phyloP scores from a whole-genome alignment of 2,329 filamentous ascomycete species.

The Cercospora zeae-maydis region DNA sequence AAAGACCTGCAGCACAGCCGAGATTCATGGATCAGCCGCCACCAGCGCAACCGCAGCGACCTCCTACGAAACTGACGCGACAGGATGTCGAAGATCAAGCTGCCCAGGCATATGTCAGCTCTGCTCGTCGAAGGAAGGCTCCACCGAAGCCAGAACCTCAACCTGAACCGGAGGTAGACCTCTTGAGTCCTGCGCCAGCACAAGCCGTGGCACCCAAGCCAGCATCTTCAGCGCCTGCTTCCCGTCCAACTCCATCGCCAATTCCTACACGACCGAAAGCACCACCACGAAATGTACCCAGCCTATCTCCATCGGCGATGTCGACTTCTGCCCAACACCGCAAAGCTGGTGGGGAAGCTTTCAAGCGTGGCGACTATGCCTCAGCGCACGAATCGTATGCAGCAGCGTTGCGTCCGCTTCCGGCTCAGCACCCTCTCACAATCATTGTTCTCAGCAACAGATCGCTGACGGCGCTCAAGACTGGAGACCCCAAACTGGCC shows the following conservation, averaged over 20 bases:
- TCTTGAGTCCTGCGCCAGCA: conserved; percentile 33
- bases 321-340: conserved; percentile 75
- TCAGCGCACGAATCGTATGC: conserved; percentile 81
- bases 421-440: conserved; percentile 72
- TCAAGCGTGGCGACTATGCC: conserved; percentile 90
- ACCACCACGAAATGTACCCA: conserved; percentile 60
- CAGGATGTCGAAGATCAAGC: conserved; percentile 75
- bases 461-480: conserved; percentile 84
- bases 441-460: conserved; percentile 92
- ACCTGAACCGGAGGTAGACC: conserved; percentile 35
- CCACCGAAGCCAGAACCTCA: conserved; percentile 41
- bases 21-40: conserved; percentile 39
- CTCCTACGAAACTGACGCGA: conserved; percentile 61
- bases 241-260: conserved; percentile 37
- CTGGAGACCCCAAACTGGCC: conserved; percentile 83
- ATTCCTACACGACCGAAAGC: conserved; percentile 46
- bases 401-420: conserved; percentile 69
- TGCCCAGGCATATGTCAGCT: conserved; percentile 81
- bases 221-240: conserved; percentile 13
- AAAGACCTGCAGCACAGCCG: conserved; percentile 41
- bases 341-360: conserved; percentile 77
- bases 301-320: conserved; percentile 65
- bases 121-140: conserved; percentile 71
- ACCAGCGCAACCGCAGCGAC: conserved; percentile 41
- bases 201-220: neutral